Evolutionary conservation across 208 protist genomes (phyloP).

Genomic region (Acanthamoeba castellanii): DNA sequence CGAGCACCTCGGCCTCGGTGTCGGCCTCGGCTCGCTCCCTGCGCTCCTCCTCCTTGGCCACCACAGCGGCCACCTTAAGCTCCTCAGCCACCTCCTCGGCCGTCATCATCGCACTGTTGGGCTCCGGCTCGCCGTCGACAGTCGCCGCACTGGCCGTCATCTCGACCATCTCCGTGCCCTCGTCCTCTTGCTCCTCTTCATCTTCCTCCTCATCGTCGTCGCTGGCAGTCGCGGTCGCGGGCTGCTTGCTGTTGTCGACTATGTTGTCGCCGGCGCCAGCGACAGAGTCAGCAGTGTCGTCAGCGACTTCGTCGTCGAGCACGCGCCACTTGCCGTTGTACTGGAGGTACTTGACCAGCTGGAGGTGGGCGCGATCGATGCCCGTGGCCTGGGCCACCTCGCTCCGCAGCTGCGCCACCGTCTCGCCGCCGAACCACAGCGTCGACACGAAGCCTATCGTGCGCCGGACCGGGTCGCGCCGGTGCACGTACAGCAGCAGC

Average conservation of each 20-base stretch:
- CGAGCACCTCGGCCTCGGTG: background rate
- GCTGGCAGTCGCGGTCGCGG: background rate
- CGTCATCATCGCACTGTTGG: background rate
- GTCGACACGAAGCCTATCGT: constrained; percentile 12
- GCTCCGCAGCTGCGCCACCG: background rate
- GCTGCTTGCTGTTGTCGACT: background rate
- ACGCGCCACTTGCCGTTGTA: constrained; percentile 53
- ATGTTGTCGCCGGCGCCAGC: background rate
- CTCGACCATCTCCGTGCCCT: constrained; percentile 28
- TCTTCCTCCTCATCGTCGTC: background rate
- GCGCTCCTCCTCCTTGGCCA: background rate
- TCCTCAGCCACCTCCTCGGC: background rate
- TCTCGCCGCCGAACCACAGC: constrained; percentile 1
- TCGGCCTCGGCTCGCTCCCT: background rate
- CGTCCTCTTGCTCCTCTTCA: background rate
- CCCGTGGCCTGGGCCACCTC: background rate
- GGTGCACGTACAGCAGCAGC: constrained; percentile 29
- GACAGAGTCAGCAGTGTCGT: background rate
- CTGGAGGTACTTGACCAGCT: constrained; percentile 37
- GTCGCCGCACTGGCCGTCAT: background rate
- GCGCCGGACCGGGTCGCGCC: background rate
- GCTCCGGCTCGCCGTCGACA: background rate
- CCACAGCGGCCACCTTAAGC: background rate
- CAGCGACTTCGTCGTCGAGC: constrained; percentile 3
- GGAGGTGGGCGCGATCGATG: background rate